These are phyloP conservation scores for Diaporthe vexans DNA, from an alignment of 2,329 filamentous ascomycete genomes.

Conservation along the genomic window DNA sequence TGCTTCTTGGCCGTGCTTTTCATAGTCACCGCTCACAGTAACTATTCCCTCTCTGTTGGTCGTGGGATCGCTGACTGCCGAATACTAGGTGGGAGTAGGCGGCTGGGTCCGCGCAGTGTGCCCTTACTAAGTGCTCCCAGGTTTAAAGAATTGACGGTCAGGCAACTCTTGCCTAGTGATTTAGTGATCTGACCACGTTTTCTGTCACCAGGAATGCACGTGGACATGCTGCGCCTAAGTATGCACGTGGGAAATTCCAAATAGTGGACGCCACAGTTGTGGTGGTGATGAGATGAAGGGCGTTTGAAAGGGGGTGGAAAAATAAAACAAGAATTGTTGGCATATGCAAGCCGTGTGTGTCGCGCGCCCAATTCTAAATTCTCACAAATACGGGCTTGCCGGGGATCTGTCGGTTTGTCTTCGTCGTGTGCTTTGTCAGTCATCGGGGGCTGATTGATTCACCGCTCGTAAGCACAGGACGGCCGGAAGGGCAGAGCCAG, in stretches of 20 bases:
- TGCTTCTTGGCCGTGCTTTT: not conserved
- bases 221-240: too few relatives aligned
- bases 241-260: slow-evolving; percentile 4
- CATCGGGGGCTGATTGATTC: slow-evolving; percentile 7
- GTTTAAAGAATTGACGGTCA: not conserved
- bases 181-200: slow-evolving; percentile 21
- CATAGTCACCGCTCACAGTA: slow-evolving; percentile 15
- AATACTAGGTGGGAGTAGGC: not conserved
- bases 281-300: not conserved
- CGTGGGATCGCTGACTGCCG: not conserved
- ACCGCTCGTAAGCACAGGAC: slow-evolving; percentile 24
- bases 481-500: too few relatives aligned
- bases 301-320: too few relatives aligned
- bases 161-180: not conserved
- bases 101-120: not conserved
- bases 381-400: slow-evolving; percentile 29
- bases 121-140: not conserved
- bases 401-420: slow-evolving; percentile 11
- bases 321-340: not conserved
- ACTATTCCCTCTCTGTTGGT: not conserved
- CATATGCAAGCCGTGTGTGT: not conserved
- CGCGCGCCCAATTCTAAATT: slow-evolving; percentile 14
- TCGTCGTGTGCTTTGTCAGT: slow-evolving; percentile 7
- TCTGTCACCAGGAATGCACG: too few relatives aligned
- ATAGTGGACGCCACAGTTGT: not conserved